Percentiles rank a stretch among this genome's conserved stretches.
Conservation (phyloP, 495 filamentous ascomycete species). For the Patellaria atrata region DNA sequence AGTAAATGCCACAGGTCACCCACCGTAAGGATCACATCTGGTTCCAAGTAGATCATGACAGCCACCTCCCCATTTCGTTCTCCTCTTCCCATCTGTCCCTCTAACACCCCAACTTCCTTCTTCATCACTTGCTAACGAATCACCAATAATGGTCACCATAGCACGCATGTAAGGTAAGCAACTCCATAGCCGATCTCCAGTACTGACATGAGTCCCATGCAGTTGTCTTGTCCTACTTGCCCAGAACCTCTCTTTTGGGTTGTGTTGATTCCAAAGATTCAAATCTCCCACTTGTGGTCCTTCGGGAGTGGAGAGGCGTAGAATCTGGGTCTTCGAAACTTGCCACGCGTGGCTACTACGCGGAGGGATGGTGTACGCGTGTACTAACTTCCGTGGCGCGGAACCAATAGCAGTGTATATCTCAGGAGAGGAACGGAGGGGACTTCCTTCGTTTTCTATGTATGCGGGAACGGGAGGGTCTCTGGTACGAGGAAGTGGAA, state of each 20-base stretch:
- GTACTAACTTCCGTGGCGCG: conserved; percentile 7
- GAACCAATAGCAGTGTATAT: too few species aligned
- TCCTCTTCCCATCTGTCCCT: conserved; percentile 10
- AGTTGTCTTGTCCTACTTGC: conserved; percentile 64
- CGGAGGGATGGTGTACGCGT: conserved; percentile 20
- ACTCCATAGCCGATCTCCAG: conserved; percentile 60
- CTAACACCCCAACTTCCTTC: conserved; percentile 37
- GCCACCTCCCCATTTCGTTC: conserved; percentile 33
- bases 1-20: conserved; percentile 2
- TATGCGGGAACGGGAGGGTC: too few species aligned
- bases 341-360: conserved; percentile 24
- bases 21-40: conserved; percentile 55
- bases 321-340: conserved; percentile 40
- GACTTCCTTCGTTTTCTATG: too few species aligned
- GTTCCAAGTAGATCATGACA: conserved; percentile 67
- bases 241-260: conserved; percentile 70
- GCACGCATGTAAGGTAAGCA: conserved; percentile 63
- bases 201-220: conserved; percentile 54
- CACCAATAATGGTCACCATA: conserved; percentile 53
- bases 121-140: conserved; percentile 40
- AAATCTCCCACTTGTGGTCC: conserved; percentile 59
- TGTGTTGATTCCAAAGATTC: conserved; percentile 64
- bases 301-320: conserved; percentile 55
- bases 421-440: too few species aligned
- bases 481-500: too few species aligned